phyloP scores from a whole-genome alignment of 495 filamentous ascomycete genomes.

The Wilcoxina mikolae region DNA sequence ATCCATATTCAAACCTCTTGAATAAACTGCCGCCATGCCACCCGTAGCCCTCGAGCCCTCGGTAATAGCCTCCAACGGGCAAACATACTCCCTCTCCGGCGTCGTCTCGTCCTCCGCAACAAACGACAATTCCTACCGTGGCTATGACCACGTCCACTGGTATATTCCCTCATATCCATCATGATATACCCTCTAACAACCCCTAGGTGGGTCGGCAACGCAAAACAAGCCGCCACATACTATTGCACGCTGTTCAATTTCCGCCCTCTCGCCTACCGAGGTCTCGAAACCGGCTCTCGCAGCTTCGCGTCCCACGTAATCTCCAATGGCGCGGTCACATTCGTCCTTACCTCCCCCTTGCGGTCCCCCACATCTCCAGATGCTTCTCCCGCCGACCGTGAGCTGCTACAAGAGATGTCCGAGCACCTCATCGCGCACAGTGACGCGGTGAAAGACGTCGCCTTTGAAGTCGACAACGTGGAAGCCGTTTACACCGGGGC shows the following conservation, averaged over 20 bases:
- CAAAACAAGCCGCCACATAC: constrained; percentile 78
- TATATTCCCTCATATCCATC: constrained; percentile 26
- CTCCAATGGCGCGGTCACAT: constrained; percentile 58
- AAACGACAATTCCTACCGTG: constrained; percentile 45
- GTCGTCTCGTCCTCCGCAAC: constrained; percentile 32
- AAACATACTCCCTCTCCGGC: constrained; percentile 26
- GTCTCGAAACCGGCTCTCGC: constrained; percentile 72
- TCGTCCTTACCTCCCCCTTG: constrained; percentile 71
- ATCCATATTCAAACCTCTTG: too few relatives aligned
- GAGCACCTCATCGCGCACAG: constrained; percentile 65
- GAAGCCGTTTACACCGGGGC: constrained; percentile 57
- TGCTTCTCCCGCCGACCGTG: constrained; percentile 31
- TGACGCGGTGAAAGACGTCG: constrained; percentile 80
- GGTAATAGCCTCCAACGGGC: constrained; percentile 31
- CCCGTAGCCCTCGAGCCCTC: constrained; percentile 48
- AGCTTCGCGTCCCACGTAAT: constrained; percentile 66
- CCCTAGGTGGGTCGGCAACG: constrained; percentile 60
- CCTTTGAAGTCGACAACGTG: constrained; percentile 80
- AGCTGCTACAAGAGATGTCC: constrained; percentile 43
- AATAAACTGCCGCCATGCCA: constrained; percentile 45
- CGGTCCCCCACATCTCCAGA: constrained; percentile 41
- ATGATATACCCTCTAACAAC: background rate
- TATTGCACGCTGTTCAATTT: constrained; percentile 79
- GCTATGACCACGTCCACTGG: constrained; percentile 84
- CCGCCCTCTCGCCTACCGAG: constrained; percentile 60